Conservation (phyloP, 148 eudicot species). For the Rhododendron molle region DNA sequence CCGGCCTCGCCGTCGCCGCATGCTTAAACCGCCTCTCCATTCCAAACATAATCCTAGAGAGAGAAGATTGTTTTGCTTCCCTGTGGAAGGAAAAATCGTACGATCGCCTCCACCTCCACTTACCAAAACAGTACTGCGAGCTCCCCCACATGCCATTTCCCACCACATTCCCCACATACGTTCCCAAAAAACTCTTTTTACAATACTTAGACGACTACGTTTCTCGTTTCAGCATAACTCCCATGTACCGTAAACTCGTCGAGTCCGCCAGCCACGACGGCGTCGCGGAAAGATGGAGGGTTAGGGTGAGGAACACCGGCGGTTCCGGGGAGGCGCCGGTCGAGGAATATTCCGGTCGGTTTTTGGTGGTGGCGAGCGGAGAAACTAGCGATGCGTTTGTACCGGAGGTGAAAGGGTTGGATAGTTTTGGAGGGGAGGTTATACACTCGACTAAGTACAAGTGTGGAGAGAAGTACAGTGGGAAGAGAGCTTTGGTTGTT, state of each 20-base stretch:
- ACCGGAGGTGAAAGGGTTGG: slow-evolving; percentile 59
- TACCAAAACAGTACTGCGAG: slow-evolving; percentile 47
- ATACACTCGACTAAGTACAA: slow-evolving; percentile 63
- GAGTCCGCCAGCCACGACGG: slow-evolving; percentile 42
- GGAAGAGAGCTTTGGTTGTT: slow-evolving; percentile 59
- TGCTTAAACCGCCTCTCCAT: slow-evolving; percentile 49
- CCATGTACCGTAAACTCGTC: slow-evolving; percentile 41
- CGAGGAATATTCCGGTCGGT: slow-evolving; percentile 56
- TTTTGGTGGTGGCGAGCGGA: slow-evolving; percentile 77
- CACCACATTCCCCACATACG: slow-evolving; percentile 31
- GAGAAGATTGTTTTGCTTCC: slow-evolving; percentile 66
- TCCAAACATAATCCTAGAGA: slow-evolving; percentile 55
- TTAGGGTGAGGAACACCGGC: slow-evolving; percentile 14
- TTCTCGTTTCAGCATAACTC: slow-evolving; percentile 44
- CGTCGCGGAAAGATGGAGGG: slow-evolving; percentile 34
- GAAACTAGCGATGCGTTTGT: slow-evolving; percentile 47
- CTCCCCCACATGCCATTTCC: slow-evolving; percentile 58
- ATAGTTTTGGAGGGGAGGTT: slow-evolving; percentile 48
- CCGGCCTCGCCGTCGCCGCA: slow-evolving; percentile 71
- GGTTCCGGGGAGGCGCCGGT: slow-evolving; percentile 2
- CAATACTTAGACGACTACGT: slow-evolving; percentile 61
- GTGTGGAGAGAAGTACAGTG: slow-evolving; percentile 40
- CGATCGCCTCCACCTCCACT: slow-evolving; percentile 72
- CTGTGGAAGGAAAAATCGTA: slow-evolving; percentile 69
- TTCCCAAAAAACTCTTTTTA: slow-evolving; percentile 34